Conservation (phyloP, 768 basidiomycete genomes). For the Lactarius vividus region DNA sequence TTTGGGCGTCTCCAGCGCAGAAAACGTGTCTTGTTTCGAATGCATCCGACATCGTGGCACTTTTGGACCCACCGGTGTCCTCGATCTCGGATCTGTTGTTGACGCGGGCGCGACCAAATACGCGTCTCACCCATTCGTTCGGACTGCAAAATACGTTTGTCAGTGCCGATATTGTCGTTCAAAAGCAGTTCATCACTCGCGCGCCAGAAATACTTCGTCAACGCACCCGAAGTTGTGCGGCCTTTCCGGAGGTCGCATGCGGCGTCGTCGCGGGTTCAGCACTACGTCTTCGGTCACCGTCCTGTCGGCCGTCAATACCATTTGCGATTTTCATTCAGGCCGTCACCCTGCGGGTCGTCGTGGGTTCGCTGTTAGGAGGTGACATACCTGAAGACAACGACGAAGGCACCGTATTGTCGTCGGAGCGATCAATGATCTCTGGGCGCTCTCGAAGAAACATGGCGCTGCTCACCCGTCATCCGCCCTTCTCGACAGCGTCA, state of each 20-base stretch:
- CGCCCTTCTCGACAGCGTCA: slow-evolving; percentile 36
- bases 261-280: background rate
- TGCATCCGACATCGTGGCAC: background rate
- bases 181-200: slow-evolving; percentile 36
- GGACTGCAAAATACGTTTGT: slow-evolving; percentile 52
- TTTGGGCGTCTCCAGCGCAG: background rate
- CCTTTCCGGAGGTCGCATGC: background rate
- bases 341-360: slow-evolving; percentile 5
- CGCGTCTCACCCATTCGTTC: slow-evolving; percentile 29
- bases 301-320: background rate
- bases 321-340: slow-evolving; percentile 9
- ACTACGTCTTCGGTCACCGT: background rate
- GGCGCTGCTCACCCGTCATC: slow-evolving; percentile 32
- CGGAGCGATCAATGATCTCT: slow-evolving; percentile 44
- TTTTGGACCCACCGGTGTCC: background rate
- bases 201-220: slow-evolving; percentile 35
- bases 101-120: slow-evolving; percentile 27
- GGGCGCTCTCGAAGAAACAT: slow-evolving; percentile 44
- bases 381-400: slow-evolving; percentile 19
- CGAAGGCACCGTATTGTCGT: slow-evolving; percentile 33
- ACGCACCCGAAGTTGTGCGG: slow-evolving; percentile 6
- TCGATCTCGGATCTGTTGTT: slow-evolving; percentile 16
- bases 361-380: background rate
- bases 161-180: slow-evolving; percentile 36
- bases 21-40: background rate